Evolutionary conservation across 768 basidiomycete species (phyloP).

Genomic region (Psilocybe sp.): DNA sequence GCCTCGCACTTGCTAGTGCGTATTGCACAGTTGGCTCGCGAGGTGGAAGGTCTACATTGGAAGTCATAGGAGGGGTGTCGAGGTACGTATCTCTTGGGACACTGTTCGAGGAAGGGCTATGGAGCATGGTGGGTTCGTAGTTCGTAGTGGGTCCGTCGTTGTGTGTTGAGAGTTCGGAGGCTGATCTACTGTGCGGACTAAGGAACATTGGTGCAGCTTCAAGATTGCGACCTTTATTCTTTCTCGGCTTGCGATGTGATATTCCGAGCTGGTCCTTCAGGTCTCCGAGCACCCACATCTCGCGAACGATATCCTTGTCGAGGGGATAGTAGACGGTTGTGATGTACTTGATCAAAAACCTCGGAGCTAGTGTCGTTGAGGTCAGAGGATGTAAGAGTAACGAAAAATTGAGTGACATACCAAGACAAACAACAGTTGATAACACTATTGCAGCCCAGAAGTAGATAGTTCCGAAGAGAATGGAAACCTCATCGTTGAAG

Average conservation of each 20-base stretch:
- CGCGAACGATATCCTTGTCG: conserved; percentile 89
- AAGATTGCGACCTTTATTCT: conserved; percentile 34
- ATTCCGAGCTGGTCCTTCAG: conserved; percentile 81
- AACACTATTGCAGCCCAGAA: conserved; percentile 85
- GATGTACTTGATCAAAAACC: conserved; percentile 75
- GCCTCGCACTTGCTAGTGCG: conserved; percentile 15
- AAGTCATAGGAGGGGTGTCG: conserved; percentile 40
- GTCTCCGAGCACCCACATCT: conserved; percentile 85
- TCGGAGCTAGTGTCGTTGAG: conserved; percentile 53
- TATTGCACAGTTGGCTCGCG: conserved; percentile 25
- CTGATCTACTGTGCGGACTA: conserved; percentile 59
- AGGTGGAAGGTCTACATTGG: conserved; percentile 24
- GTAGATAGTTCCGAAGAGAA: conserved; percentile 73
- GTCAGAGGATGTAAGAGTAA: background rate
- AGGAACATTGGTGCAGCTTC: conserved; percentile 75
- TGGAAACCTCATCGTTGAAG: conserved; percentile 68
- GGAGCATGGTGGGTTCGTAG: conserved; percentile 48
- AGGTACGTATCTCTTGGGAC: conserved; percentile 43
- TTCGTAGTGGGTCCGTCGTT: conserved; percentile 17
- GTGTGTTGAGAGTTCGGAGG: conserved; percentile 52
- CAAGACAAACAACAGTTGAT: conserved; percentile 66
- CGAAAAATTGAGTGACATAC: conserved; percentile 34
- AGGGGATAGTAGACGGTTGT: conserved; percentile 69
- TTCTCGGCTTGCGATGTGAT: conserved; percentile 54
- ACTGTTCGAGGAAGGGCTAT: conserved; percentile 29